phyloP scores from a whole-genome alignment of 2,329 filamentous ascomycete species.

The Trichoderma asperellum region DNA sequence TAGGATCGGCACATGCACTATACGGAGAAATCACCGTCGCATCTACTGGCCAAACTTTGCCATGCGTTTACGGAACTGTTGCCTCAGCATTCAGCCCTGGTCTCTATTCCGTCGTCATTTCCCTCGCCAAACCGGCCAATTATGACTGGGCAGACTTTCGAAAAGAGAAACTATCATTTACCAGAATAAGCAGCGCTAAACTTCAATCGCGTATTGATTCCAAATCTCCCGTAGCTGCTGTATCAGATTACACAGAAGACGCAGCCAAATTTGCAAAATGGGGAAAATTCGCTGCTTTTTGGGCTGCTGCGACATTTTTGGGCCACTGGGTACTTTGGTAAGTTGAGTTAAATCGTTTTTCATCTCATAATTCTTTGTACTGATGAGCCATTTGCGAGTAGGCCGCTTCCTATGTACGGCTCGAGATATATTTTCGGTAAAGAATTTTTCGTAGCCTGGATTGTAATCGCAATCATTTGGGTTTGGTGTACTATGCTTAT shows the following conservation, averaged over 20 bases:
- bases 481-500: constrained; percentile 56
- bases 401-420: constrained; percentile 58
- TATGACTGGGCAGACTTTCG: constrained; percentile 47
- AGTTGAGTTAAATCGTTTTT: constrained; percentile 19
- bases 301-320: constrained; percentile 54
- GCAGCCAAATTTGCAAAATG: constrained; percentile 50
- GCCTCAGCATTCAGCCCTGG: constrained; percentile 50
- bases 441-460: constrained; percentile 55
- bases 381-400: constrained; percentile 23
- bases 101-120: constrained; percentile 52
- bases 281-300: constrained; percentile 50
- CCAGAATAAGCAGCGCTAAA: constrained; percentile 28
- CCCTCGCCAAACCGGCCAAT: constrained; percentile 48
- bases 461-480: constrained; percentile 57
- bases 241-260: constrained; percentile 37
- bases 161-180: constrained; percentile 48
- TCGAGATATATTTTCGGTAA: constrained; percentile 54
- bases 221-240: constrained; percentile 35
- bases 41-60: constrained; percentile 53
- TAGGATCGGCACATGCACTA: constrained; percentile 51
- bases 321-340: constrained; percentile 58
- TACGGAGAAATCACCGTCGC: constrained; percentile 53
- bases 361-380: neutral
- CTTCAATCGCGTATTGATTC: constrained; percentile 11
- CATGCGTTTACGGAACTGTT: constrained; percentile 58